Evolutionary conservation across 129 eudicot genomes (phyloP).

Genomic region (Artemisia tridentata): DNA sequence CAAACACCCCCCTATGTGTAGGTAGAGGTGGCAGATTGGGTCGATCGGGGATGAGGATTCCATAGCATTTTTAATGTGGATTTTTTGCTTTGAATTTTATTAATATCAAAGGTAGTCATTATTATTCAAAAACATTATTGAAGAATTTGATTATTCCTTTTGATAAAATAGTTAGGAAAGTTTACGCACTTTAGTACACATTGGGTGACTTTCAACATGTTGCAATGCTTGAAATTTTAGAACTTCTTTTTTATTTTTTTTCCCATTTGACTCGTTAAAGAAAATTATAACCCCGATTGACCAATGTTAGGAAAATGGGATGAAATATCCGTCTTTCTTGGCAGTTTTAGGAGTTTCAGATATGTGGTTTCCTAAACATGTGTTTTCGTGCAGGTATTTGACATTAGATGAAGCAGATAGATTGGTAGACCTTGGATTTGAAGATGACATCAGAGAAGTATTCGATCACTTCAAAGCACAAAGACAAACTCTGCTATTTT

Average conservation of each 20-base stretch:
- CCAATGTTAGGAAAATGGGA: too few species aligned
- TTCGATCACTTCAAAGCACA: conserved; percentile 83
- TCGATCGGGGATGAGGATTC: neutral
- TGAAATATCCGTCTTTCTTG: neutral
- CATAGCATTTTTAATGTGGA: neutral
- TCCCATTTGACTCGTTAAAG: too few species aligned
- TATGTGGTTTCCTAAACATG: neutral
- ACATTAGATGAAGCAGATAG: conserved; percentile 87
- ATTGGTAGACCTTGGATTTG: conserved; percentile 78
- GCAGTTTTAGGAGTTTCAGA: conserved; percentile 1
- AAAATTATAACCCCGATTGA: too few species aligned
- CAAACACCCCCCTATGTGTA: neutral
- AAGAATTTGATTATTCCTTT: too few species aligned
- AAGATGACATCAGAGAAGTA: conserved; percentile 82
- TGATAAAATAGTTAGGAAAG: too few species aligned
- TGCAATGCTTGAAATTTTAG: too few species aligned
- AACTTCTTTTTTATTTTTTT: too few species aligned
- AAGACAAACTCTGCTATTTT: conserved; percentile 75
- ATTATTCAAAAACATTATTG: too few species aligned
- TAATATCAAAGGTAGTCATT: too few species aligned
- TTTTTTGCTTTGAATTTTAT: neutral
- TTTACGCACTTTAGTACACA: too few species aligned
- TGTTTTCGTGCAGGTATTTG: conserved; percentile 47
- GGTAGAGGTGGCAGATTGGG: neutral
- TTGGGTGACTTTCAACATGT: too few species aligned